Evolutionary conservation across 306 rosid species (phyloP), one percentile per base, ranked within the genome.

Genomic region (Hippophae rhamnoides): DNA sequence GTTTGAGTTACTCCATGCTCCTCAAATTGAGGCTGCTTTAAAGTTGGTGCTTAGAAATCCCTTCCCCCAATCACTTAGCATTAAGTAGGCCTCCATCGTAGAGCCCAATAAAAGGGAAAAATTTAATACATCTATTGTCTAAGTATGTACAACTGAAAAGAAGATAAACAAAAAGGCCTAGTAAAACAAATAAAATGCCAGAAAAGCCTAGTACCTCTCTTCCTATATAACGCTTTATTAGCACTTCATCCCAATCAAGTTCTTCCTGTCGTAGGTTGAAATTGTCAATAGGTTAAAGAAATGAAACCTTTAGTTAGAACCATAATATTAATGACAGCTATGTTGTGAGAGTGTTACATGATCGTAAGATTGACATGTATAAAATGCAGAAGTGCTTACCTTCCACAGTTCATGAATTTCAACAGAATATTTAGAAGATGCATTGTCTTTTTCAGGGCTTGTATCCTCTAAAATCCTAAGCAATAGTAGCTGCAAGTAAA

Each of bases 191-290:
- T n/a, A 6, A 5, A 58, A 56, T 41, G 51, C 8, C 5, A 54
- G 13, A 60, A 41, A 58, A 58, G 51, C 59, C 42, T 47, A 52
- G 38, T 27, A 87, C 96, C 95, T 87, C 97, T 81, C 96, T 85
- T 79, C 97, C 96, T 8, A 83, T 67, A 67, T 79, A 87, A 42
- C 66, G 87, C 77, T 82, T 81, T 64, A 90, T 81, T 83, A 85
- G 65, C 63, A 55, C 74, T 76, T 79, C 81, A 66, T 85, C 76
- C 98, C 98, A 92, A 41, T 83, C 79, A 43, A 92, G 93, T 79
- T 92, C 95, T 5, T 85, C 96, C 95, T 92, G 79, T 38, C 72
- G 78, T 48, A 68, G 14, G 49, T 60, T 71, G 68, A 63, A 52
- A 57, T 9, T 53, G 53, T 57, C 52, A 60, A 14, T 58, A 61